Evolutionary conservation across 345 rosid genomes (phyloP), one percentile per base, ranked within the genome.

Genomic region (Ceriops decandra): DNA sequence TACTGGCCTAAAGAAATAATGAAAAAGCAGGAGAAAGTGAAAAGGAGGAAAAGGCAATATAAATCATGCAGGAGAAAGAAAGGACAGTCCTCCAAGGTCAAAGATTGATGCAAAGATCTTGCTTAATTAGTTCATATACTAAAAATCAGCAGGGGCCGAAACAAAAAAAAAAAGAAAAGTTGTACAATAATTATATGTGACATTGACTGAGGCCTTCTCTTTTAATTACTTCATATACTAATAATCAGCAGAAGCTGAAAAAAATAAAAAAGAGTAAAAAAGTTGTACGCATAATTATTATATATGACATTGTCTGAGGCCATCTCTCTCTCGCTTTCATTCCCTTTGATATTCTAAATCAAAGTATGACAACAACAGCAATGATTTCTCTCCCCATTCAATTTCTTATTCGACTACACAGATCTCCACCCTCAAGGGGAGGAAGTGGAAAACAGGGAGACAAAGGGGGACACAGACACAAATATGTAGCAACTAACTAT

Each of bases 401-500:
- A 24, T 57, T 46, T 61, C 69, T 82, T 81, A 76, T 82, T 85
- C 68, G 74, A 74, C 77, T 72, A 74, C 79, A 79, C 76, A 79
- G 53, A 67, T 31, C 73, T 49, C 64, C 64, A 24, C 69, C 76
- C 79, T 27, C 66, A 20, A 52, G 64, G 21, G 46, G 72, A 66
- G 81, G 65, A 61, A 62, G 69, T 75, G 79, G 62, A 79, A 82
- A 64, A 73, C 52, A 51, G 49, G 63, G 59, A 76, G 68, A 72
- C 68, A 63, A 47, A 67, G 51, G 61, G 61, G 28, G 33, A 20
- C 56, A 62, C 32, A 46, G 28, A 35, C 36, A 52, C 54, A 70
- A 54, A 15, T 67, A 66, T 46, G 27, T 74, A 53, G 52, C 42
- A 20, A 28, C 28, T 28, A 61, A 60, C 10, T 66, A 57, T 57